These are phyloP conservation scores for Physcomitrium patens DNA, from an alignment of 225 moss, liverwort and hornwort genomes.

Conservation along the genomic window DNA sequence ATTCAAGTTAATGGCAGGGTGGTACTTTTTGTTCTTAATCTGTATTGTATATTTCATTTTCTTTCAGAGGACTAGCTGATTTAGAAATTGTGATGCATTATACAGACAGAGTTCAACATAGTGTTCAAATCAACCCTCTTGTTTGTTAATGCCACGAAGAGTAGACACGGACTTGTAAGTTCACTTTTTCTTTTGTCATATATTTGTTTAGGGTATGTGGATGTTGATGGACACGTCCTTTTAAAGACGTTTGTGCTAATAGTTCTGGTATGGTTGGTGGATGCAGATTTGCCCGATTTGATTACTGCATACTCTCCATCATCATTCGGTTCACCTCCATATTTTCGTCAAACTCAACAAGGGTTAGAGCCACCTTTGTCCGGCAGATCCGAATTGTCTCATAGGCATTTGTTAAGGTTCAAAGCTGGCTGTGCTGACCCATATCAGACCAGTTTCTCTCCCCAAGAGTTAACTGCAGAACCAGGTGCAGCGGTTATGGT, in stretches of 20 bases:
- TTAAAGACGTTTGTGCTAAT: neutral
- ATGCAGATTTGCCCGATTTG: conserved; percentile 60
- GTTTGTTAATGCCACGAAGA: too few relatives aligned
- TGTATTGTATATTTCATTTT: too few relatives aligned
- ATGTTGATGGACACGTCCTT: neutral
- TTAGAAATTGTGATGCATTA: too few relatives aligned
- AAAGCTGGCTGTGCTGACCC: conserved; percentile 44
- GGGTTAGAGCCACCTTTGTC: conserved; percentile 43
- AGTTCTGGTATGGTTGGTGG: neutral
- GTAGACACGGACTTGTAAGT: too few relatives aligned
- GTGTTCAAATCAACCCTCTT: too few relatives aligned
- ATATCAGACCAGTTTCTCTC: conserved; percentile 43
- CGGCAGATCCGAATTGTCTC: conserved; percentile 37
- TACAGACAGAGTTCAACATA: too few relatives aligned
- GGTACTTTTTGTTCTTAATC: too few relatives aligned
- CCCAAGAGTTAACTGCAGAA: conserved; percentile 41
- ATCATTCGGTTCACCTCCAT: conserved; percentile 65
- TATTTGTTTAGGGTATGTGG: too few relatives aligned
- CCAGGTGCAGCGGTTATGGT: conserved; percentile 38
- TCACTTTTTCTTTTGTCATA: too few relatives aligned
- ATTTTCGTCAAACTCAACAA: conserved; percentile 54
- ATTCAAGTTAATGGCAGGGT: too few relatives aligned
- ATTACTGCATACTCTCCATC: conserved; percentile 49
- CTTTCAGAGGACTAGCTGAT: too few relatives aligned
- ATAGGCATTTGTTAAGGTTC: conserved; percentile 43